Evolutionary conservation across 2,329 filamentous ascomycete species (phyloP), one percentile per base, ranked within the genome.

Genomic region (Tolypocladium album): DNA sequence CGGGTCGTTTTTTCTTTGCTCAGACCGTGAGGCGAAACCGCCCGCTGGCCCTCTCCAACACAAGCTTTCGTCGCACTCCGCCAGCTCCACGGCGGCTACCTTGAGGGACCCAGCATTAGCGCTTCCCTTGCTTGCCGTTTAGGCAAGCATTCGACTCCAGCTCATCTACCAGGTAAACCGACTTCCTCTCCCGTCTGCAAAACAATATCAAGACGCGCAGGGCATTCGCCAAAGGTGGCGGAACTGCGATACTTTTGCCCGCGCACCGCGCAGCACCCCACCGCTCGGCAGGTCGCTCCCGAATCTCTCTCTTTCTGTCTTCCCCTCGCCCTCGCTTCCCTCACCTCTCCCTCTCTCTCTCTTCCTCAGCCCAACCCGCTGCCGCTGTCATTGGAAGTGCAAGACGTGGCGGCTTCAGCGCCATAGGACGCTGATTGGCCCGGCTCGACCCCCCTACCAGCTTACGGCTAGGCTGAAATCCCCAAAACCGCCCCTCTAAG

Each of bases 381-480:
- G 50, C 43, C 34, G 42, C 43, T 39, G 50, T 55, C 50, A 31
- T 31, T 31, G 27, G 27, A 38, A 15, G 24, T 52, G 27, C 39
- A 38, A 53, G 57, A 58, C 43, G 47, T 42, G 59, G 50, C 50
- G 58, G 56, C 42, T 43, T 45, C 61, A 62, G 56, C 59, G 59
- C 64, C 61, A 64, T 59, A 42, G 57, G 61, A 61, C 62, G 64
- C 65, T 72, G 67, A 74, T 73, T 74, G 71, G 72, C 60, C 65
- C 63, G 64, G 60, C 58, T 56, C 56, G 55, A 53, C 62, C 59
- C 61, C 67, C 67, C 43, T 24, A 69, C 66, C 66, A 67, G 65
- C 61, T 57, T 62, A 61, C 64, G 65, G 50, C 50, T 53, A 53
- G 50, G 50, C 63, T 63, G 36, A 38, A 64, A 63, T 61, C 57